Evolutionary conservation across 2,329 filamentous ascomycete species (phyloP), one percentile per base, ranked within the genome.

Genomic region (Trichoderma gracile): DNA sequence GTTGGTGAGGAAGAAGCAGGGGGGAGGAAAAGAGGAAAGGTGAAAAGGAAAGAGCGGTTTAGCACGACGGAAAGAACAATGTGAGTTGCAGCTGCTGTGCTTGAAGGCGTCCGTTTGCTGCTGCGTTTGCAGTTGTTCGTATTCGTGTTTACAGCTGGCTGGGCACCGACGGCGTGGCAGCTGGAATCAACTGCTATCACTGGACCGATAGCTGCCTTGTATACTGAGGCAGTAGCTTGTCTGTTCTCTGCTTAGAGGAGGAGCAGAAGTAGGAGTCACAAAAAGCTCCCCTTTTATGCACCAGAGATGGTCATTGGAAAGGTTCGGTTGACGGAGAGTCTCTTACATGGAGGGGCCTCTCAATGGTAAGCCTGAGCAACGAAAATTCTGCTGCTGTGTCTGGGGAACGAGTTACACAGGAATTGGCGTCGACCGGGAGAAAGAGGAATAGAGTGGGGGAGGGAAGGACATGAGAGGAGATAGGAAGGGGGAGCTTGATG

Each of bases 81-180:
- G n/a, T 19, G 10, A 50, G 10, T 40, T 50, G 45, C 23, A 8
- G 17, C 23, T 27, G 56, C 45, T 6, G 27, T 3, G 38, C 7
- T 27, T 38, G 25, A n/a, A 17, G 5, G 42, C 10, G 19, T 50
- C 19, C n/a, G 56, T 50, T 59, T 47, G 56, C 27, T 50, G 17
- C 21, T 19, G 33, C 56, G 33, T 30, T 59, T 59, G 33, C 56
- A 59, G 56, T 5, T 42, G 56, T 27, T 59, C 30, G 56, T 49
- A 50, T 30, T 59, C 56, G 56, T 33, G 15, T 50, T 59, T 42
- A 30, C 23, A 50, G 27, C 42, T 42, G 45, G 15, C 23, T 17
- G 21, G 56, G 46, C 14, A 50, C 45, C 45, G 21, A 42, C 50
- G 21, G 46, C 14, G 9, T 25, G 21, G 23, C 40, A 23, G 23